Percentiles rank a stretch among this genome's conserved stretches.
Evolutionary conservation across 2,329 filamentous ascomycete genomes (phyloP).

Genomic region (Aschersonia sp.): DNA sequence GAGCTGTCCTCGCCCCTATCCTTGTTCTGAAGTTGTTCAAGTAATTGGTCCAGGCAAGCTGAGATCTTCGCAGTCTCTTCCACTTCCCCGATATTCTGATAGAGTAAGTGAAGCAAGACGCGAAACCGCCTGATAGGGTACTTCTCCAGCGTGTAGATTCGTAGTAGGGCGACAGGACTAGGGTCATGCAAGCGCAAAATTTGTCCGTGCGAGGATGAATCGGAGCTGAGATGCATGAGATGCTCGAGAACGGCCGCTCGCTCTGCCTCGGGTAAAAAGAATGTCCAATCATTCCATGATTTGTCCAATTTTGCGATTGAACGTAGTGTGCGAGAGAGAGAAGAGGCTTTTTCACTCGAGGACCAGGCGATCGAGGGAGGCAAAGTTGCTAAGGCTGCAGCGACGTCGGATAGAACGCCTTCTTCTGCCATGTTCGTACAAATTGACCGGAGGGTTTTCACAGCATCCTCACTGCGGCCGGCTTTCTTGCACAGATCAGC

Average conservation of each 20-base stretch:
- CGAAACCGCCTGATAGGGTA: slow-evolving; percentile 39
- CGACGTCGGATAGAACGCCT: slow-evolving; percentile 40
- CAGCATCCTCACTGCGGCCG: slow-evolving; percentile 40
- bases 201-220: slow-evolving; percentile 17
- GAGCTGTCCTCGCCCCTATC: slow-evolving; percentile 28
- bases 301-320: slow-evolving; percentile 44
- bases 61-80: slow-evolving; percentile 23
- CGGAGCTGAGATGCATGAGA: slow-evolving; percentile 34
- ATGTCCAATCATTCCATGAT: slow-evolving; percentile 41
- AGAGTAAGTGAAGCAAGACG: slow-evolving; percentile 32
- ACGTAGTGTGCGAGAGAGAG: slow-evolving; percentile 43
- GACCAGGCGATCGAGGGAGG: slow-evolving; percentile 40
- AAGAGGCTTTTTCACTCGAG: slow-evolving; percentile 30
- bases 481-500: slow-evolving; percentile 42
- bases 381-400: slow-evolving; percentile 28
- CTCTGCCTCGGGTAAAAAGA: slow-evolving; percentile 33
- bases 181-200: slow-evolving; percentile 28
- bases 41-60: slow-evolving; percentile 22
- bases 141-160: slow-evolving; percentile 31
- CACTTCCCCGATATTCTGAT: slow-evolving; percentile 30
- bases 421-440: slow-evolving; percentile 45
- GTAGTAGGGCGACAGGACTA: slow-evolving; percentile 29
- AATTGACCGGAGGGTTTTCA: slow-evolving; percentile 43
- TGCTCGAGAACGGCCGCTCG: slow-evolving; percentile 46
- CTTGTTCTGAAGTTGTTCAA: slow-evolving; percentile 19